Conservation (phyloP, 1,284 basidiomycete genomes). For the Puccinia polysora region DNA sequence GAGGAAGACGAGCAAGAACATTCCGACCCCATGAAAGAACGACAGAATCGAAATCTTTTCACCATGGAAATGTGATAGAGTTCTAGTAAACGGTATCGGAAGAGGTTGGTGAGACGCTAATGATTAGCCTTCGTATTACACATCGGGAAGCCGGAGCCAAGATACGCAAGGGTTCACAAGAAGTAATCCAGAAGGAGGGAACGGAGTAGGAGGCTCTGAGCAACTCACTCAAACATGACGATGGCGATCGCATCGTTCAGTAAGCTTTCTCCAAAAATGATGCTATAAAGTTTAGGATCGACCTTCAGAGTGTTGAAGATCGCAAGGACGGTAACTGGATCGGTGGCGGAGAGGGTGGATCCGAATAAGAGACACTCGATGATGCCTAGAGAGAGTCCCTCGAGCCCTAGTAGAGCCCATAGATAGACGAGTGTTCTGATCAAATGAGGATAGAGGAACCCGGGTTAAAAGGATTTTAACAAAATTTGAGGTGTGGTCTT, state of each 20-base stretch:
- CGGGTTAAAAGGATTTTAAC: slow-evolving; percentile 44
- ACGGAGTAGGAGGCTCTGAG: not conserved
- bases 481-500: slow-evolving; percentile 49
- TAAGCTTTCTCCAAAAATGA: slow-evolving; percentile 96
- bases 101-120: not conserved
- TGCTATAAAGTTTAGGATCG: slow-evolving; percentile 92
- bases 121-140: not conserved
- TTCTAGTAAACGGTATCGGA: slow-evolving; percentile 59
- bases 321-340: slow-evolving; percentile 95
- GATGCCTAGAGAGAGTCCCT: slow-evolving; percentile 71
- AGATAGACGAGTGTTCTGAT: slow-evolving; percentile 84
- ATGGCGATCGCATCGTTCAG: slow-evolving; percentile 99
- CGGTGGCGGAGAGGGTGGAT: slow-evolving; percentile 92
- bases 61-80: slow-evolving; percentile 84
- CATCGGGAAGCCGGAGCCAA: not conserved
- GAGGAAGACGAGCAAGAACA: slow-evolving; percentile 92
- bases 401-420: slow-evolving; percentile 84
- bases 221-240: slow-evolving; percentile 99
- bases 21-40: slow-evolving; percentile 88
- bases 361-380: slow-evolving; percentile 95
- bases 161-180: not conserved
- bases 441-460: slow-evolving; percentile 46
- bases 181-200: not conserved
- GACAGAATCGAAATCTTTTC: slow-evolving; percentile 80
- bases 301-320: slow-evolving; percentile 99